These are phyloP conservation scores for Candida buenavistaensis DNA, from an alignment of 1,139 yeast genomes.

Conservation along the genomic window DNA sequence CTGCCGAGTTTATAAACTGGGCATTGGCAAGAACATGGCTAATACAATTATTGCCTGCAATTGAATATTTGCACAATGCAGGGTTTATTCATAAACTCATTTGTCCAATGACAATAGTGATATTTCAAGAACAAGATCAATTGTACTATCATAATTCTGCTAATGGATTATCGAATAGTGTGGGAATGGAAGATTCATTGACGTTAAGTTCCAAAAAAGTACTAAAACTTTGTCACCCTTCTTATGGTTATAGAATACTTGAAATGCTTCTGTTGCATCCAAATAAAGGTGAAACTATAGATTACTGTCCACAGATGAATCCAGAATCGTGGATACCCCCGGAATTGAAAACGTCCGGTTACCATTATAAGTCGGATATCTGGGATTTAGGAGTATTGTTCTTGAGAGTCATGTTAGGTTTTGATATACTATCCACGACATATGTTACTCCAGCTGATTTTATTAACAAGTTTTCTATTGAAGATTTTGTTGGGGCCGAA, in stretches of 20 bases:
- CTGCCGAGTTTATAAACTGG: conserved; percentile 66
- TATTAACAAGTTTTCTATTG: conserved; percentile 41
- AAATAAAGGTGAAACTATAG: conserved; percentile 22
- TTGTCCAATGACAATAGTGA: conserved; percentile 56
- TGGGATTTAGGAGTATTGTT: conserved; percentile 90
- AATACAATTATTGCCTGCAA: conserved; percentile 78
- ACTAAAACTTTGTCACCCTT: conserved; percentile 66
- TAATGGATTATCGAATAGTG: conserved; percentile 3
- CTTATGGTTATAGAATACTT: conserved; percentile 68
- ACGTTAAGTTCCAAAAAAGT: conserved; percentile 20
- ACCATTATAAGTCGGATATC: conserved; percentile 80
- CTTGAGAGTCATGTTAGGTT: conserved; percentile 68
- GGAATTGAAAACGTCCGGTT: conserved; percentile 48
- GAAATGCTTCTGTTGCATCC: conserved; percentile 58
- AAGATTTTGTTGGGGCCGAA: conserved; percentile 29
- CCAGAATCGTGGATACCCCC: conserved; percentile 73
- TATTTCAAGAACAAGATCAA: conserved; percentile 22
- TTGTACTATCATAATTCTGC: conserved; percentile 11
- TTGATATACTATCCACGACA: conserved; percentile 39
- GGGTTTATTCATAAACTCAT: conserved; percentile 77
- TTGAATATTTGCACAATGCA: conserved; percentile 77
- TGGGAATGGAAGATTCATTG: conserved; percentile 1
- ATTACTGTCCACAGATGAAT: conserved; percentile 15
- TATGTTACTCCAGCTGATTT: conserved; percentile 66
- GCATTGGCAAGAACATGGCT: conserved; percentile 87